These are phyloP conservation scores for Pulicaria dysenterica DNA, from an alignment of 129 eudicot species.

Conservation along the genomic window DNA sequence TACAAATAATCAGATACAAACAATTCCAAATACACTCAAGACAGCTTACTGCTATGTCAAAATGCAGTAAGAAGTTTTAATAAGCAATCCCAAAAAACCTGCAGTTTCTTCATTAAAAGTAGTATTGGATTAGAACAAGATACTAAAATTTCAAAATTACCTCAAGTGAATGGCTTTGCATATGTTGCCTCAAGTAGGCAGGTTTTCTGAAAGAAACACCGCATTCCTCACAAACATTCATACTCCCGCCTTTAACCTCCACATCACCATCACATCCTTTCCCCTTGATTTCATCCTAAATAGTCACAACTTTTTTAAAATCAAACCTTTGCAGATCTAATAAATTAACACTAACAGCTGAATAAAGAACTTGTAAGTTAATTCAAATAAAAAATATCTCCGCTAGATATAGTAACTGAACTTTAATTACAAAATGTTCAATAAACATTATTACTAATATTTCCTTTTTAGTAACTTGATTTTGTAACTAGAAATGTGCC, in stretches of 20 bases:
- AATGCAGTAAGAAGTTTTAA: too few species aligned
- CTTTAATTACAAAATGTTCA: too few species aligned
- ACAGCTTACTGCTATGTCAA: too few species aligned
- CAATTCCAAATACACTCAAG: too few species aligned
- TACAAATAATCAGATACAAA: too few species aligned
- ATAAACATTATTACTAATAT: too few species aligned
- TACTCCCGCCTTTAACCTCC: conserved; percentile 28
- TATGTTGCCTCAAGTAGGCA: conserved; percentile 86
- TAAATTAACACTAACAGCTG: neutral
- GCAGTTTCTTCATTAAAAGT: neutral
- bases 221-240: conserved; percentile 65
- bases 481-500: too few species aligned
- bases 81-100: too few species aligned
- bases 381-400: too few species aligned
- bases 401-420: too few species aligned
- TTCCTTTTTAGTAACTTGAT: too few species aligned
- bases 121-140: neutral
- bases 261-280: conserved; percentile 24
- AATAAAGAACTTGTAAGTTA: too few species aligned
- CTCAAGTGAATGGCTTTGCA: conserved; percentile 92
- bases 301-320: neutral
- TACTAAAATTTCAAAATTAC: conserved; percentile 31
- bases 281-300: conserved; percentile 56
- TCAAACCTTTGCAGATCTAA: neutral
- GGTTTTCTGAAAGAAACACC: conserved; percentile 76